Evolutionary conservation across 306 rosid genomes (phyloP), one percentile per base, ranked within the genome.

Genomic region (Cicer yamashitae): DNA sequence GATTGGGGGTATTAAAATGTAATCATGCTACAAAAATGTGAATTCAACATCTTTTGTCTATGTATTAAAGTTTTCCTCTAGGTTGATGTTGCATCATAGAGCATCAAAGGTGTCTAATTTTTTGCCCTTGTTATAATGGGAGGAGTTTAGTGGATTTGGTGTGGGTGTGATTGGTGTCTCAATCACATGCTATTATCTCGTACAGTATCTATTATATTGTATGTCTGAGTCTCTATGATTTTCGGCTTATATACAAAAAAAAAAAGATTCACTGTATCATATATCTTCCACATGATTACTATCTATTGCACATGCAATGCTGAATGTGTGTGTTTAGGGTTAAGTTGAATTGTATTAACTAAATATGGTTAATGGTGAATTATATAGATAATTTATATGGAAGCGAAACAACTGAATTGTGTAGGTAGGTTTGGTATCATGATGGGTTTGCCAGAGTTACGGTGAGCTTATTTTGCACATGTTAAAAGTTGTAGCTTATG

Each of bases 121-220:
- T 91, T 88, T 88, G 61, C 69, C 86, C 79, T 71, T 78, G 61
- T 78, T 79, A 59, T 62, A 39, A 54, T 73, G 87, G 71, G 81
- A 81, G 86, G 71, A 79, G 82, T 72, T 81, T 76, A 66, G 84
- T 75, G 88, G 79, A 84, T 84, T 85, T 88, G 92, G 91, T 82
- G 89, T 86, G 87, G 88, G 85, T 84, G 82, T 83, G 86, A 67
- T 86, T 85, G 88, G 30, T 86, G 85, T 81, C 83, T 34, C 80
- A 71, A 84, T 81, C 83, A 40, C 80, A 71, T 88, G 71, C 64
- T 78, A 39, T 65, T 78, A 48, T 81, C 85, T 79, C 88, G 59
- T 82, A 82, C 83, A 67, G 70, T 87, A 60, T 63, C 83, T 83
- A 78, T 87, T 90, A 78, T 79, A 87, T 87, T 90, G 79, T 78